These are phyloP conservation scores for Naganishia vaughanmartiniae DNA, from an alignment of 768 basidiomycete species.

Conservation along the genomic window DNA sequence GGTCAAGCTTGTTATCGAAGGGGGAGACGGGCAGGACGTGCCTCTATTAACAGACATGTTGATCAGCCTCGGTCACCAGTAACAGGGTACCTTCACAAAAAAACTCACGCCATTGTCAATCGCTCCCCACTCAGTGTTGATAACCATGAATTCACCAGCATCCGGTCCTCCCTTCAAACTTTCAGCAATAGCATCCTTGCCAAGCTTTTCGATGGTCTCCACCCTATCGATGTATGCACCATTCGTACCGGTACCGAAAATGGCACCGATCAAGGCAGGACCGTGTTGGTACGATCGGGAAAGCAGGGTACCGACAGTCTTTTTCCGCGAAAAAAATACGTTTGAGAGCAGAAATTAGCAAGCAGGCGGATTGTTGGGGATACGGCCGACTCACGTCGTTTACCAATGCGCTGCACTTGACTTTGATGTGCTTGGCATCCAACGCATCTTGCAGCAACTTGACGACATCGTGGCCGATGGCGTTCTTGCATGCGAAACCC, in stretches of 20 bases:
- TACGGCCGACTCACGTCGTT: constrained; percentile 69
- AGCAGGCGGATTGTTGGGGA: background rate
- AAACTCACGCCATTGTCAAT: constrained; percentile 85
- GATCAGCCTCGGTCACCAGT: constrained; percentile 1
- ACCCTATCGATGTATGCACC: constrained; percentile 93
- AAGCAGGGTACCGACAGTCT: constrained; percentile 94
- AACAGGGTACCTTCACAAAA: background rate
- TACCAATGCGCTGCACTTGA: constrained; percentile 84
- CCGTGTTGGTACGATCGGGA: constrained; percentile 92
- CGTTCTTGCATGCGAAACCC: constrained; percentile 88
- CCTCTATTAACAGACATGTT: constrained; percentile 57
- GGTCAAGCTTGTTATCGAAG: constrained; percentile 87
- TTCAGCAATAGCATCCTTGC: constrained; percentile 58
- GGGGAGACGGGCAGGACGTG: constrained; percentile 78
- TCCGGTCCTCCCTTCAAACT: constrained; percentile 53
- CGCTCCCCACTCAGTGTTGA: constrained; percentile 98
- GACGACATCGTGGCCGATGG: constrained; percentile 83
- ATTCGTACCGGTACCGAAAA: constrained; percentile 98
- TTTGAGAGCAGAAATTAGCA: background rate
- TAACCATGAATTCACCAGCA: constrained; percentile 69
- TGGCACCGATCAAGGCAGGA: constrained; percentile 76
- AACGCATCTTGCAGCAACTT: constrained; percentile 86
- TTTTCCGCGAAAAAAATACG: background rate
- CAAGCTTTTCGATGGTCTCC: constrained; percentile 78
- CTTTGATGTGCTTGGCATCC: constrained; percentile 85